Conservation (phyloP, 495 filamentous ascomycete species). For the Aspergillus avenaceus region DNA sequence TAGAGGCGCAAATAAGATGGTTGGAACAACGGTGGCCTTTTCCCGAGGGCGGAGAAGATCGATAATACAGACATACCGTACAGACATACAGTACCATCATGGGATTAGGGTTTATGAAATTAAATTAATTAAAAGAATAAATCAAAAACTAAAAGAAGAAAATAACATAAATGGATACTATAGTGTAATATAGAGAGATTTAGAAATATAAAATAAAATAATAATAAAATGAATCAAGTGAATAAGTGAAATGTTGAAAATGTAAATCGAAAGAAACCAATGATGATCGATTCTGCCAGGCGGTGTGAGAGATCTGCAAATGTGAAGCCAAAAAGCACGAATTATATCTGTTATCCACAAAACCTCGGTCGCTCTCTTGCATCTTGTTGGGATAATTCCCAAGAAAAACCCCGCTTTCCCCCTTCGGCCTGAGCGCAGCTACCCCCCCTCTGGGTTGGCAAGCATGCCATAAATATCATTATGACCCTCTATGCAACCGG, state of each 20-base stretch:
- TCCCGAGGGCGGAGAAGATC: background rate
- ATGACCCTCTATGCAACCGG: constrained; percentile 39
- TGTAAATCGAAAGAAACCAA: background rate
- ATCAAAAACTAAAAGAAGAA: too few relatives aligned
- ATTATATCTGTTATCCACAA: too few relatives aligned
- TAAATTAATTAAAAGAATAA: too few relatives aligned
- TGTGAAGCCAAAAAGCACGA: background rate
- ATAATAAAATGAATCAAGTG: background rate
- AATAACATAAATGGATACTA: too few relatives aligned
- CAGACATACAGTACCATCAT: too few relatives aligned
- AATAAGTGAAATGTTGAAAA: too few relatives aligned
- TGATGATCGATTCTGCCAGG: constrained; percentile 20
- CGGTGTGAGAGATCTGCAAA: constrained; percentile 14
- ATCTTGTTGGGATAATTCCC: too few relatives aligned
- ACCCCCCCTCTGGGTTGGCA: constrained; percentile 15
- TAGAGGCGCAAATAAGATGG: background rate
- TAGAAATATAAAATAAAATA: background rate
- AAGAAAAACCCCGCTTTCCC: too few relatives aligned
- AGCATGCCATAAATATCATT: constrained; percentile 30
- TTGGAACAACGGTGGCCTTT: constrained; percentile 8
- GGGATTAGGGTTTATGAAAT: too few relatives aligned
- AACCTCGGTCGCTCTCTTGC: background rate
- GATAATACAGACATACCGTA: background rate
- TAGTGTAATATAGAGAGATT: too few relatives aligned
- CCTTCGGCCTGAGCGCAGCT: background rate